Percentiles rank a stretch among this genome's conserved stretches.
phyloP scores from a whole-genome alignment of 257 asterid species.

The Nemophila menziesii region DNA sequence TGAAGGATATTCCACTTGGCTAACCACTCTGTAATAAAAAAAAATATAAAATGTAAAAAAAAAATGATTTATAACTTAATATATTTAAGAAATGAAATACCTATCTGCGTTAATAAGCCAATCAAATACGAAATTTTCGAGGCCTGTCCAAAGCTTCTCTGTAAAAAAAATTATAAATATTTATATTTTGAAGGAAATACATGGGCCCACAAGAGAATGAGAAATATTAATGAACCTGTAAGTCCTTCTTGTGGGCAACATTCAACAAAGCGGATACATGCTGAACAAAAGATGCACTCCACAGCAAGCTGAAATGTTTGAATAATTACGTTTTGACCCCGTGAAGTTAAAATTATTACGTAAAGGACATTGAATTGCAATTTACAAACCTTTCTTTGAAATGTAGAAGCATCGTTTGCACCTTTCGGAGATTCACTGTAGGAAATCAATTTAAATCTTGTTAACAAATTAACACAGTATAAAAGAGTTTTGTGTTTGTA shows the following conservation, averaged over 20 bases:
- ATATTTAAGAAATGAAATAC: too few relatives aligned
- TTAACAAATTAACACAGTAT: neutral
- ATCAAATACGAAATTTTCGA: slow-evolving; percentile 93
- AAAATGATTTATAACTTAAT: neutral
- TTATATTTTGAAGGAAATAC: slow-evolving; percentile 11
- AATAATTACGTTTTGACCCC: slow-evolving; percentile 13
- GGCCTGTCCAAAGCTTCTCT: slow-evolving; percentile 97
- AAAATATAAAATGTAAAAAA: neutral
- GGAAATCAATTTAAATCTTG: neutral
- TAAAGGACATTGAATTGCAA: slow-evolving; percentile 10
- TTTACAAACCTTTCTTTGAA: slow-evolving; percentile 93
- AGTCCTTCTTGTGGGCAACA: slow-evolving; percentile 99
- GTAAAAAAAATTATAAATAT: slow-evolving; percentile 26
- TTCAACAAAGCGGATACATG: slow-evolving; percentile 97
- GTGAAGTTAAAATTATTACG: slow-evolving; percentile 1
- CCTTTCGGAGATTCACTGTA: slow-evolving; percentile 99
- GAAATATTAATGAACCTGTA: slow-evolving; percentile 48
- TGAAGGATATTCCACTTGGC: slow-evolving; percentile 97
- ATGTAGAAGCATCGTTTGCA: slow-evolving; percentile 93
- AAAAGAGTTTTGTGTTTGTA: neutral
- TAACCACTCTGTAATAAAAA: slow-evolving; percentile 66
- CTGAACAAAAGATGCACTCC: slow-evolving; percentile 99
- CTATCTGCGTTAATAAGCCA: slow-evolving; percentile 99
- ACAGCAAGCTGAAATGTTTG: slow-evolving; percentile 74
- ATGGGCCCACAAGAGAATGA: neutral